These are phyloP conservation scores for Primulina eburnea DNA, from an alignment of 257 asterid species.

Conservation along the genomic window DNA sequence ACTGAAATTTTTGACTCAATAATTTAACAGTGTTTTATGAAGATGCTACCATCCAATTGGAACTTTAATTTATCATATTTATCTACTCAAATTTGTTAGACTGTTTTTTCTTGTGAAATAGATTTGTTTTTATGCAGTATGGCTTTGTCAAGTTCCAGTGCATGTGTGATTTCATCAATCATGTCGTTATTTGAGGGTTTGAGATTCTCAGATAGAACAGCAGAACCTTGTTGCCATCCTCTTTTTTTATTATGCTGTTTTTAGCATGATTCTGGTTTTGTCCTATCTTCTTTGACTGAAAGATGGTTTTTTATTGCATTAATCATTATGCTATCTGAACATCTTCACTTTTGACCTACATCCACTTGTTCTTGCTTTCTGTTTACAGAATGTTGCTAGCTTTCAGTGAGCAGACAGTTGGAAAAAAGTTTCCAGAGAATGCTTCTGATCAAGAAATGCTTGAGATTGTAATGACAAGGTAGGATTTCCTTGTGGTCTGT, in stretches of 20 bases:
- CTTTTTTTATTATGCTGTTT: not conserved
- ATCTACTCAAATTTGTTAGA: constrained; percentile 14
- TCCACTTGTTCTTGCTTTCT: constrained; percentile 24
- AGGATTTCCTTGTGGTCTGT: constrained; percentile 18
- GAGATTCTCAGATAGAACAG: not conserved
- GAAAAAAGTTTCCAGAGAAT: constrained; percentile 62
- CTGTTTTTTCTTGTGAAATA: not conserved
- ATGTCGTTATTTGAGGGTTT: not conserved
- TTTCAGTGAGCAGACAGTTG: constrained; percentile 86
- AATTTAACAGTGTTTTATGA: not conserved
- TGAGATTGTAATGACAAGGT: constrained; percentile 91
- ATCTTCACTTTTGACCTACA: constrained; percentile 17
- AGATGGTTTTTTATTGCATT: constrained; percentile 9
- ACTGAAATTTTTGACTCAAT: constrained; percentile 7
- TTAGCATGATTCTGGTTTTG: constrained; percentile 1
- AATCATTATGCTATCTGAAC: constrained; percentile 17
- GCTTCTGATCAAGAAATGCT: constrained; percentile 95
- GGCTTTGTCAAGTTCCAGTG: not conserved
- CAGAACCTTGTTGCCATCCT: constrained; percentile 8
- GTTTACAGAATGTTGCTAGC: constrained; percentile 80
- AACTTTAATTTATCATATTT: not conserved
- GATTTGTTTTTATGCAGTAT: not conserved
- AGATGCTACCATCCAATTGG: constrained; percentile 16
- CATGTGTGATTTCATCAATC: not conserved
- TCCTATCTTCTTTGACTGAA: not conserved